Evolutionary conservation across 1,284 basidiomycete genomes (phyloP), one percentile per base, ranked within the genome.

Genomic region (Porodaedalea pini): DNA sequence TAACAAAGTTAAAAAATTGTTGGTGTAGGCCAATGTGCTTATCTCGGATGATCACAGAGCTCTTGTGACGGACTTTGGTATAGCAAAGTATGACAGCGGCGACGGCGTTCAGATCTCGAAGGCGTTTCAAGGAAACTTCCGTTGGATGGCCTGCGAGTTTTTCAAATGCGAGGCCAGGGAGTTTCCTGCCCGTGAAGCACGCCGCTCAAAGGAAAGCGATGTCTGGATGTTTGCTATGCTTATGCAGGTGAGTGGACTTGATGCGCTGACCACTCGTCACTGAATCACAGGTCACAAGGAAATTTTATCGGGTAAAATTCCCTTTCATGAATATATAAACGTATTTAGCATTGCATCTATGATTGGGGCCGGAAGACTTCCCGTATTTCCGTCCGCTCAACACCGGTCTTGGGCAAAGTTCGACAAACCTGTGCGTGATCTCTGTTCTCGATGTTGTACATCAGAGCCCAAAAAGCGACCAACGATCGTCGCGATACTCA

Each of bases 1-100:
- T 25, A 25, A 47, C n/a, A 25, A 19, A 4, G 21, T 29, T 17
- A 6, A 17, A 17, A n/a, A 19, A 44, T 15, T 37, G 13, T 7
- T 3, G 13, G 2, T 43, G 8, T 15, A 59, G 58, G 37, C 53
- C 0, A 59, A 59, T 21, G 40, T 59, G 2, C 25, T 59, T 2
- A 25, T 59, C 8, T 49, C 40, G 5, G 58, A 55, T 29, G 43
- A 49, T 27, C 25, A 34, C 7, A 27, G 17, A 13, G 39, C 53
- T 21, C 23, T 59, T 11, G 34, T 59, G 5, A 32, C 58, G 2
- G 58, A 59, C 32, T 59, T 55, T 21, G 54, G 53, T 2, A 51
- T 59, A 7, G 40, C 53, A 1, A 43, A 49, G 25, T 1, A 19
- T 37, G 39, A 50, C 36, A 29, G 17, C 11, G 51, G 51, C 2